These are phyloP conservation scores for Hypsizygus ulmarius DNA, from an alignment of 1,284 basidiomycete species.

Conservation along the genomic window DNA sequence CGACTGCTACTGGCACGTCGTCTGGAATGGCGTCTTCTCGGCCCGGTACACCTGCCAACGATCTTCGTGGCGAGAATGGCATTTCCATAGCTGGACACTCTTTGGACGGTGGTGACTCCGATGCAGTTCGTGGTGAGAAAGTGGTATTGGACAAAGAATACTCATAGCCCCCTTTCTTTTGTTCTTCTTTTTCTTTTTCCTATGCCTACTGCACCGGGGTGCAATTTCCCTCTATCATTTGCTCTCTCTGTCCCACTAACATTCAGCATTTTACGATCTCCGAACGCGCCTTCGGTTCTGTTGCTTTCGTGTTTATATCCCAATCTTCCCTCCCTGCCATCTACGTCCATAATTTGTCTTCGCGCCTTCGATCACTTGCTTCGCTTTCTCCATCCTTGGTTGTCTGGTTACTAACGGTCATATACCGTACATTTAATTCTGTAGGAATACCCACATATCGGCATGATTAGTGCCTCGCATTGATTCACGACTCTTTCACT, in stretches of 20 bases:
- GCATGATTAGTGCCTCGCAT: no score
- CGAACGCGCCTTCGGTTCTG: constrained; percentile 10
- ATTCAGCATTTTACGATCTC: background rate
- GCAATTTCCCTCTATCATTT: background rate
- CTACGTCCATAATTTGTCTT: constrained; percentile 8
- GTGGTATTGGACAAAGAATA: constrained; percentile 37
- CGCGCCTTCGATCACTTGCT: background rate
- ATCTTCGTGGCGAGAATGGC: constrained; percentile 38
- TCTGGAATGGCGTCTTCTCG: constrained; percentile 49
- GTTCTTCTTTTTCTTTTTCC: background rate
- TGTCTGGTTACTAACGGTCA: constrained; percentile 15
- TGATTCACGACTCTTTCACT: no score
- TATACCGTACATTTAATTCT: constrained; percentile 21
- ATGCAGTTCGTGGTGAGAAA: constrained; percentile 34
- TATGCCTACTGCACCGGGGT: background rate
- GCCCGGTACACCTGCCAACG: constrained; percentile 46
- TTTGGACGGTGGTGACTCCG: constrained; percentile 34
- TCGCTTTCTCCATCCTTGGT: constrained; percentile 12
- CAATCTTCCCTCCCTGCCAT: constrained; percentile 11
- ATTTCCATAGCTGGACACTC: constrained; percentile 39
- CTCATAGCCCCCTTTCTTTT: constrained; percentile 24
- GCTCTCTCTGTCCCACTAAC: background rate
- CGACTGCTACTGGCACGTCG: constrained; percentile 50
- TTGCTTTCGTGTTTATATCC: constrained; percentile 12
- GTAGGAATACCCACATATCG: constrained; percentile 19